A percentile compares a stretch with the other conserved stretches of the same genome.
phyloP scores from a whole-genome alignment of 768 basidiomycete genomes.

The Tephrocybe sp. region DNA sequence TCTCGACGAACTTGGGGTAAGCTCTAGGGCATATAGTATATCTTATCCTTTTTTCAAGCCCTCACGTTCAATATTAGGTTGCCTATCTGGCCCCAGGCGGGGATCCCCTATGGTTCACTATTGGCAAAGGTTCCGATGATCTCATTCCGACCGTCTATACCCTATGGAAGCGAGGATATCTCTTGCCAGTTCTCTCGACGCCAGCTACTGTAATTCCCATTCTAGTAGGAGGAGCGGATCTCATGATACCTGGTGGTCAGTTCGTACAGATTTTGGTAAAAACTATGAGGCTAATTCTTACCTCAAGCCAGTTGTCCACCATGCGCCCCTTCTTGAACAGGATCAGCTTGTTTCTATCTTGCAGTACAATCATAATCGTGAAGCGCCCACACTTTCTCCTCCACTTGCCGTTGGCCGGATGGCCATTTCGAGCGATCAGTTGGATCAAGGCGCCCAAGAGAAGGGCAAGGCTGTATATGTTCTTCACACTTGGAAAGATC shows the following conservation, averaged over 20 bases:
- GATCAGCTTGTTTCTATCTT: constrained; percentile 65
- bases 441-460: constrained; percentile 39
- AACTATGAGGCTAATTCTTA: constrained; percentile 10
- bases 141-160: constrained; percentile 84
- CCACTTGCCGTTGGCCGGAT: constrained; percentile 79
- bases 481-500: constrained; percentile 76
- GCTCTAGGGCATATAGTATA: neutral
- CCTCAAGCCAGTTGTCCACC: constrained; percentile 59
- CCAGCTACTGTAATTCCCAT: constrained; percentile 70
- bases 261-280: constrained; percentile 4
- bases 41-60: neutral
- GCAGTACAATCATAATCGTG: constrained; percentile 40
- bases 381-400: constrained; percentile 38
- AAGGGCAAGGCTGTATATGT: constrained; percentile 82
- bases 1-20: constrained; percentile 64
- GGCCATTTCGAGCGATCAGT: constrained; percentile 52
- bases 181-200: constrained; percentile 73
- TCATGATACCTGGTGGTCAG: constrained; percentile 87
- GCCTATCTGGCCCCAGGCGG: constrained; percentile 64
- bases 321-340: constrained; percentile 39
- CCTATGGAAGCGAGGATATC: constrained; percentile 68
- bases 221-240: constrained; percentile 77
- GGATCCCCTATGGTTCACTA: constrained; percentile 77
- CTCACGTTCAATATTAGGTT: constrained; percentile 39
- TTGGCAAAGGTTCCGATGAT: constrained; percentile 66